Evolutionary conservation across 495 filamentous ascomycete species (phyloP).

Genomic region (Pseudomonodictys pantanalensis): DNA sequence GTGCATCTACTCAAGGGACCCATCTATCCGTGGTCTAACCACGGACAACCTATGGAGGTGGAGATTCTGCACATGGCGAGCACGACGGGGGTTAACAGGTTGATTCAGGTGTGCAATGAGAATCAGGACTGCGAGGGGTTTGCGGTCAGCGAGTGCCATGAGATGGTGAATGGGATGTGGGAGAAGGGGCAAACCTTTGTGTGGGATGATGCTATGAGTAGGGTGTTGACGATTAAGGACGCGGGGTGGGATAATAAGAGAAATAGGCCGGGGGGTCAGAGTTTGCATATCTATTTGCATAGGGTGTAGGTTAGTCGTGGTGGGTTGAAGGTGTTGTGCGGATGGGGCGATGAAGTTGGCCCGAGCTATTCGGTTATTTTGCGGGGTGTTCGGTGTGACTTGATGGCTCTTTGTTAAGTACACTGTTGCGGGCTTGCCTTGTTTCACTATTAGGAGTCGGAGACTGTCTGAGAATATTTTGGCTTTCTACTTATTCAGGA

Average conservation of each 20-base stretch:
- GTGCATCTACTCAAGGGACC: not conserved
- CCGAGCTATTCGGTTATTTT: no score
- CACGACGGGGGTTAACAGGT: not conserved
- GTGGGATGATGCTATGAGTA: not conserved
- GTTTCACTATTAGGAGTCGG: no score
- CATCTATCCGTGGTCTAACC: not conserved
- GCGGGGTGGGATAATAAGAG: conserved; percentile 14
- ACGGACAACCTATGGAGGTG: not conserved
- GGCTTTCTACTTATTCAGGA: no score
- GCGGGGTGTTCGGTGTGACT: no score
- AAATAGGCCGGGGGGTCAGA: conserved; percentile 11
- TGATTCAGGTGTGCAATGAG: conserved; percentile 8
- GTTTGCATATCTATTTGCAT: conserved; percentile 17
- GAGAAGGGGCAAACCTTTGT: conserved; percentile 20
- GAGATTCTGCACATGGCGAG: conserved; percentile 11
- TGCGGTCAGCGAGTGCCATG: conserved; percentile 20
- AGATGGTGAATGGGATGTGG: conserved; percentile 14
- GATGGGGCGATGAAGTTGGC: conserved; percentile 78
- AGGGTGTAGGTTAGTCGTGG: not conserved
- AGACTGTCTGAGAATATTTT: no score
- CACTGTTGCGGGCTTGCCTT: no score
- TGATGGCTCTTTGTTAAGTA: no score
- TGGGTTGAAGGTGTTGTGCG: conserved; percentile 44
- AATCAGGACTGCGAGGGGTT: conserved; percentile 7
- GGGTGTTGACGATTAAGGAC: conserved; percentile 1